Percentiles rank a stretch among this genome's conserved stretches.
Conservation (phyloP, 257 asterid species). For the Solanum bukasovii region DNA sequence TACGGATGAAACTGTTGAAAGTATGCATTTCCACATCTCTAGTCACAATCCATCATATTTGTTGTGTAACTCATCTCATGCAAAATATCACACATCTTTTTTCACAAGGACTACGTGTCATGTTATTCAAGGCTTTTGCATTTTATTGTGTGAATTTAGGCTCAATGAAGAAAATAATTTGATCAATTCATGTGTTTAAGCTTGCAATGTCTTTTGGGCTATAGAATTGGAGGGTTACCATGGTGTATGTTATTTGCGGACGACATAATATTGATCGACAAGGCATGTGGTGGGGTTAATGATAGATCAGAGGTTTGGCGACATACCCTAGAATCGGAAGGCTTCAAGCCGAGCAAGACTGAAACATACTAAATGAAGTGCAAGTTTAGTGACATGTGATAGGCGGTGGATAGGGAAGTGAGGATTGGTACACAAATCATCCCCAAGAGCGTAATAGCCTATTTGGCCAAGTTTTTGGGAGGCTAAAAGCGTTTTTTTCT, state of each 20-base stretch:
- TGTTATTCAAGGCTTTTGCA: background rate
- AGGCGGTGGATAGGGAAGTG: background rate
- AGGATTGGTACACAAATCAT: background rate
- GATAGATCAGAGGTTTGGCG: background rate
- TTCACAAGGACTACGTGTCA: background rate
- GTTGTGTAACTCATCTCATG: background rate
- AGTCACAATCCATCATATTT: background rate
- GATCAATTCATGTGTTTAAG: background rate
- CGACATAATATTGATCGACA: background rate
- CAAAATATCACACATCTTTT: background rate
- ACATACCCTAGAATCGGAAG: background rate
- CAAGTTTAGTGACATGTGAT: background rate
- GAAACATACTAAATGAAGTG: background rate
- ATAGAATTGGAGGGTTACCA: background rate
- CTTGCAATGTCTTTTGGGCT: background rate
- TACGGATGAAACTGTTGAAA: slow-evolving; percentile 82
- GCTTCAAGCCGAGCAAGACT: background rate
- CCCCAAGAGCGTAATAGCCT: background rate
- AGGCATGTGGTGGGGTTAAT: background rate
- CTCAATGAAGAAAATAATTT: background rate
- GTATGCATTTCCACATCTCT: slow-evolving; percentile 32
- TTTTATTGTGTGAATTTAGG: background rate
- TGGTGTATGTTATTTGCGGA: background rate
- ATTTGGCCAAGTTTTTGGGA: background rate
- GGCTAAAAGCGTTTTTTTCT: background rate